phyloP scores from a whole-genome alignment of 1,139 yeast species.

The Kodamaea arcana region DNA sequence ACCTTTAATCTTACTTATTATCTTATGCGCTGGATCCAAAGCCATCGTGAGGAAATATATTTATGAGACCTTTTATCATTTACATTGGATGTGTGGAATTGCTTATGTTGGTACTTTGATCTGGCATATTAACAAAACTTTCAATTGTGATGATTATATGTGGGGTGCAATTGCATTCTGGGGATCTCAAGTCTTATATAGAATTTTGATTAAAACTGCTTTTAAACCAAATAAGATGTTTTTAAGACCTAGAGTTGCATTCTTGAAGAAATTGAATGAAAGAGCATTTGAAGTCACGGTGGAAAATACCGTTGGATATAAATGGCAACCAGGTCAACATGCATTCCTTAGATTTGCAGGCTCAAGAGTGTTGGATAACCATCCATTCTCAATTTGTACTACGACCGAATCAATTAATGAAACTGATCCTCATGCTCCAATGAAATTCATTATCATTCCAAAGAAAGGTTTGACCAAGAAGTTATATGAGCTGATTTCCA shows the following conservation, averaged over 20 bases:
- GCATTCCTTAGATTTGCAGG: slow-evolving; percentile 49
- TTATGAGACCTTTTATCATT: slow-evolving; percentile 53
- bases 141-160: slow-evolving; percentile 46
- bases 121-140: slow-evolving; percentile 42
- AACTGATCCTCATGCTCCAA: slow-evolving; percentile 18
- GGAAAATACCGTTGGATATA: slow-evolving; percentile 31
- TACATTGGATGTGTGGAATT: slow-evolving; percentile 58
- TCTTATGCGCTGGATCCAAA: slow-evolving; percentile 46
- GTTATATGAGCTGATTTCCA: slow-evolving; percentile 22
- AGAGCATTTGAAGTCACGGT: slow-evolving; percentile 41
- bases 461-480: slow-evolving; percentile 47
- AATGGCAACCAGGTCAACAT: slow-evolving; percentile 63
- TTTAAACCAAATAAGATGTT: slow-evolving; percentile 42
- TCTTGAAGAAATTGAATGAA: slow-evolving; percentile 26
- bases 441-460: slow-evolving; percentile 50
- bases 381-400: slow-evolving; percentile 59
- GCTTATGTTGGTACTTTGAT: slow-evolving; percentile 51
- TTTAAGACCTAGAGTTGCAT: slow-evolving; percentile 45
- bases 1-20: slow-evolving; percentile 44
- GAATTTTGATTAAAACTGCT: slow-evolving; percentile 50
- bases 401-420: slow-evolving; percentile 16
- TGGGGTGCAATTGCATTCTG: slow-evolving; percentile 57
- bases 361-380: slow-evolving; percentile 48
- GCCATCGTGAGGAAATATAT: slow-evolving; percentile 37
- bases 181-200: slow-evolving; percentile 48